These are phyloP conservation scores for Solanum corneliomulleri DNA, from an alignment of 257 asterid genomes.

Conservation along the genomic window DNA sequence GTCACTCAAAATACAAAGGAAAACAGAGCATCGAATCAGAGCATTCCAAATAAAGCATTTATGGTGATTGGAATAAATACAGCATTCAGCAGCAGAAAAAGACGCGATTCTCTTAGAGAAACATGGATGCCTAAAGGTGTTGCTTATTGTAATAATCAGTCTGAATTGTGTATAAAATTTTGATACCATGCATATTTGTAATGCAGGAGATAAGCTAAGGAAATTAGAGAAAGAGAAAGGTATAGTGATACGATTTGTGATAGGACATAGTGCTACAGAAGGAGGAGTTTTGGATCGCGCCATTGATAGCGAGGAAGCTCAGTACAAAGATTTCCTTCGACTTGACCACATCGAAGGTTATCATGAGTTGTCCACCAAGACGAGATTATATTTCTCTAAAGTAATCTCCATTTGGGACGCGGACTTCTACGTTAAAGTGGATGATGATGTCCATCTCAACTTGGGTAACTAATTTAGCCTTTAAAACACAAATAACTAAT, in stretches of 20 bases:
- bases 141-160: neutral
- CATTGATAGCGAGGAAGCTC: conserved; percentile 43
- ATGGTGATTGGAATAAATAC: neutral
- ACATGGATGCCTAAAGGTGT: neutral
- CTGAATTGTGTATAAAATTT: neutral
- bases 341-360: conserved; percentile 59
- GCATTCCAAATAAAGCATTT: neutral
- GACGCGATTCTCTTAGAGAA: neutral
- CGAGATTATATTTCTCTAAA: conserved; percentile 47
- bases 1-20: neutral
- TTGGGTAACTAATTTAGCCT: neutral
- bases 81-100: neutral
- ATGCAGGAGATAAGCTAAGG: neutral
- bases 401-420: conserved; percentile 67
- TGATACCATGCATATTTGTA: neutral
- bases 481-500: neutral
- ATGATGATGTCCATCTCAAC: conserved; percentile 73
- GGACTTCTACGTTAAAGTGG: conserved; percentile 65
- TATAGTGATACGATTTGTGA: neutral
- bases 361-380: conserved; percentile 54
- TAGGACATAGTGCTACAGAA: conserved; percentile 41
- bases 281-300: conserved; percentile 49
- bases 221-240: neutral
- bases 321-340: conserved; percentile 45
- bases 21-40: conserved; percentile 11